Base-by-base conservation (phyloP, 106 monocot species). In the Platanthera zijinensis region DNA sequence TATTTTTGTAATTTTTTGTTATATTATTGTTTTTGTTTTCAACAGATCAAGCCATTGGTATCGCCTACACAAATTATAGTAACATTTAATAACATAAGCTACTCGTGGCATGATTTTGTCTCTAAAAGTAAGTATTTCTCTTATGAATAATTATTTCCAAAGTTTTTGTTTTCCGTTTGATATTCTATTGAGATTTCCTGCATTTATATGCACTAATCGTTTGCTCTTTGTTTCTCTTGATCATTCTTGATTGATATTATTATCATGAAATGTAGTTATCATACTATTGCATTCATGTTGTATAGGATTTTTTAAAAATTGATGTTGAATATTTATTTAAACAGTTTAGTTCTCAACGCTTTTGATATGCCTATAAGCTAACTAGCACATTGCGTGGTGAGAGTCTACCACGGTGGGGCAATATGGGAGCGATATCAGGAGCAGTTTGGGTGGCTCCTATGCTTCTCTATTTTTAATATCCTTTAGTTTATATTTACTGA, bases 31-130 rank as follows among this genome's bases (percentile, higher is more conserved):
- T 19, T 57, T 30, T 25, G 30, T 51, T 50, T 85, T 52, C 59
- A 84, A 78, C 93, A 96, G 96, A 96, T 96, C 9, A 84, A 89
- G 75, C 96, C 96, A 68, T 76, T 96, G 76, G 96, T 96, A 22
- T 13, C 68, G 72, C 96, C 96, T 30, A 93, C 96, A 11, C 81
- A 69, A 74, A 57, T 76, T 57, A 90, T 96, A 87, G 78, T 89
- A 53, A 70, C 68, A 14, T 88, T 89, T 59, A 74, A 52, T 52
- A 67, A 67, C 63, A 73, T 93, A 71, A 12, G 72, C 19, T 96
- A 96, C 76, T 85, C 90, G 5, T 96, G 96, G 96, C 96, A 96
- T 82, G 90, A 90, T 79, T 57, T 96, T 4, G 76, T 95, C 0
- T 92, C 95, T 13, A 90, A 83, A 83, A 18, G 95, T 95, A 81